A percentile compares a stretch with the other conserved stretches of the same genome.
Evolutionary conservation across 2,329 filamentous ascomycete genomes (phyloP).

Genomic region (Zasmidium angulare): DNA sequence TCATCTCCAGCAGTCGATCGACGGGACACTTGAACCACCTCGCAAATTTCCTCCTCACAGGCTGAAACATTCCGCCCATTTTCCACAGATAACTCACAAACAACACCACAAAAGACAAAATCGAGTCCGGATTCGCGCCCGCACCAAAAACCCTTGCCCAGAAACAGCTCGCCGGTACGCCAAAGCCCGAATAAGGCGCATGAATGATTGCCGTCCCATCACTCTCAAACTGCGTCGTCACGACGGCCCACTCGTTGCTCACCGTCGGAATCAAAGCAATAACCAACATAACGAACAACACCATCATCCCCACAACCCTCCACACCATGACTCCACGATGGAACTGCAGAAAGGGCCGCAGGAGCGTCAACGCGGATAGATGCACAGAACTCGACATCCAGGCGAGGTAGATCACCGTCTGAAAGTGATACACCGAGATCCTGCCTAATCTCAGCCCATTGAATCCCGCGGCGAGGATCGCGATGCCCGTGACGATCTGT

Average conservation of each 20-base stretch:
- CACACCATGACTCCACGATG: slow-evolving; percentile 8
- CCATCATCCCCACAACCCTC: slow-evolving; percentile 18
- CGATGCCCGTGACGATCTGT: slow-evolving; percentile 24
- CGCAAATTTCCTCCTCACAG: slow-evolving; percentile 13
- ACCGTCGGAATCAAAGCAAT: slow-evolving; percentile 25
- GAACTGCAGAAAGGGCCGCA: slow-evolving; percentile 16
- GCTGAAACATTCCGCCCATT: slow-evolving; percentile 22
- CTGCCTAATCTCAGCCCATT: slow-evolving; percentile 9
- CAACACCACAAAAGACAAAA: slow-evolving; percentile 22
- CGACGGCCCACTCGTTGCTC: slow-evolving; percentile 21
- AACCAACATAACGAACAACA: slow-evolving; percentile 20
- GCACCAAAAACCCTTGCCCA: slow-evolving; percentile 18
- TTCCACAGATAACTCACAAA: slow-evolving; percentile 31
- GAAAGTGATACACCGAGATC: slow-evolving; percentile 19
- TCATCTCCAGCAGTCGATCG: slow-evolving; percentile 16
- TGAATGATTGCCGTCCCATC: background rate
- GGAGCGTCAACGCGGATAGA: slow-evolving; percentile 20
- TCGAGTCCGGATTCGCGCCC: slow-evolving; percentile 26
- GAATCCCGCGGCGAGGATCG: slow-evolving; percentile 19
- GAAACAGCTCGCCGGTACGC: slow-evolving; percentile 21
- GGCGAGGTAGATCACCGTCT: slow-evolving; percentile 21
- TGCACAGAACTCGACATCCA: slow-evolving; percentile 26
- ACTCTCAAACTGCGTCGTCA: background rate
- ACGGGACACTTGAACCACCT: slow-evolving; percentile 16
- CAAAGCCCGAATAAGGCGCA: slow-evolving; percentile 7